These are phyloP conservation scores for Pseudopediastrum boryanum DNA, from an alignment of 139 green algal genomes.

Conservation along the genomic window DNA sequence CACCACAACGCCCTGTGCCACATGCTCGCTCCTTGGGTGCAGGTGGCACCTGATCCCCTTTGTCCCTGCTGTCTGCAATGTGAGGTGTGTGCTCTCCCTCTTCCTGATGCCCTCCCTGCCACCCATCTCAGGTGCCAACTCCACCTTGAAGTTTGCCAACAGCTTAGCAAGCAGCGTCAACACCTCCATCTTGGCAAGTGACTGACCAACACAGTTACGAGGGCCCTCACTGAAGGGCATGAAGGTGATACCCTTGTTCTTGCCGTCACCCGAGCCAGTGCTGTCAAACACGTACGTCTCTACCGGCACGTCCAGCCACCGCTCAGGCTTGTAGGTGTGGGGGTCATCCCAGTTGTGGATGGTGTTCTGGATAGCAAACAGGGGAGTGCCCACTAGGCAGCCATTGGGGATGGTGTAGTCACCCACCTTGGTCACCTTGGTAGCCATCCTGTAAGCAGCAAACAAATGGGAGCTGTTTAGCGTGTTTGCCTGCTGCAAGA, in stretches of 20 bases:
- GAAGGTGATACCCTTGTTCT: slow-evolving; percentile 48
- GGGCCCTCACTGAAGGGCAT: slow-evolving; percentile 58
- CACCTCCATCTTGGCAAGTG: slow-evolving; percentile 62
- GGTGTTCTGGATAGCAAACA: slow-evolving; percentile 54
- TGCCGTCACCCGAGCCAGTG: slow-evolving; percentile 6
- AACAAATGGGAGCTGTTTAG: background rate
- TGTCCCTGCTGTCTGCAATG: slow-evolving; percentile 56
- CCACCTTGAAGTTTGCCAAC: slow-evolving; percentile 44
- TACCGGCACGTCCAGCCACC: slow-evolving; percentile 53
- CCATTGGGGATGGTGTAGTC: slow-evolving; percentile 29
- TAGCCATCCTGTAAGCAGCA: slow-evolving; percentile 10
- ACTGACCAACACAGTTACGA: slow-evolving; percentile 64
- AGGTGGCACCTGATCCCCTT: slow-evolving; percentile 52
- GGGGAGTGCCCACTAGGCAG: slow-evolving; percentile 32
- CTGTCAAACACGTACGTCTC: slow-evolving; percentile 50
- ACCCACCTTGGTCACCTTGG: slow-evolving; percentile 22
- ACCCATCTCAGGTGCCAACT: slow-evolving; percentile 55
- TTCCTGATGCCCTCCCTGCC: slow-evolving; percentile 50
- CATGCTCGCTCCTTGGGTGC: slow-evolving; percentile 24
- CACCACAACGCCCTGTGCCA: background rate
- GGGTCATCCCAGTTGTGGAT: slow-evolving; percentile 45
- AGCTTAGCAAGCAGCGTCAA: slow-evolving; percentile 50
- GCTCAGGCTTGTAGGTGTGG: slow-evolving; percentile 46
- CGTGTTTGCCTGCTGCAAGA: too few species aligned
- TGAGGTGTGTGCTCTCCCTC: slow-evolving; percentile 62